These are phyloP conservation scores for Penicillium pulvis DNA, from an alignment of 495 filamentous ascomycete species.

Conservation along the genomic window DNA sequence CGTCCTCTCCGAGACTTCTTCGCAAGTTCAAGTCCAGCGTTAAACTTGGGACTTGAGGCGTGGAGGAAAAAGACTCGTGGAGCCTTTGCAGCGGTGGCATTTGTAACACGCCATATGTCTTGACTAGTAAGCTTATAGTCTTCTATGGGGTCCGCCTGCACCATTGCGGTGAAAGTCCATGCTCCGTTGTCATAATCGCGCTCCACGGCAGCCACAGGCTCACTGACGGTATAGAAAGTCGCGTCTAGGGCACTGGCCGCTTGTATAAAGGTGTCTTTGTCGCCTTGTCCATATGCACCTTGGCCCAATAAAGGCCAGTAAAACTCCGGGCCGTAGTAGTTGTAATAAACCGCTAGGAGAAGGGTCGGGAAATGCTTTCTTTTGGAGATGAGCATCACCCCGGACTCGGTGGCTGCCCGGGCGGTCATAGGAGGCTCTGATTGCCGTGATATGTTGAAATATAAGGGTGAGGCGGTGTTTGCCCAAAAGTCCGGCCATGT, in stretches of 20 bases:
- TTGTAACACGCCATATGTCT: neutral
- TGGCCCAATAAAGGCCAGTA: neutral
- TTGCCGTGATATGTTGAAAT: neutral
- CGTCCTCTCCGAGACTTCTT: neutral
- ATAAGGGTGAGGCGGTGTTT: neutral
- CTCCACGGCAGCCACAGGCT: neutral
- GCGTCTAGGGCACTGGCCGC: neutral
- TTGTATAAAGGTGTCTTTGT: slow-evolving; percentile 1
- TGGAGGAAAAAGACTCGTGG: neutral
- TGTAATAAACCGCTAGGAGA: neutral
- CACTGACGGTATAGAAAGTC: neutral
- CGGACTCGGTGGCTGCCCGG: neutral
- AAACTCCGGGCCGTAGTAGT: neutral
- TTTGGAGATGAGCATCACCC: neutral
- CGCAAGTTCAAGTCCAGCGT: neutral
- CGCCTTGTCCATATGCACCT: neutral
- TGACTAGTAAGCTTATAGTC: neutral
- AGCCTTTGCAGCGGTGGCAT: neutral
- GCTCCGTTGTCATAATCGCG: neutral
- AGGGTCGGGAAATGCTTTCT: neutral
- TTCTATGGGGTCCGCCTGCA: neutral
- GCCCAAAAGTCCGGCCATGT: slow-evolving; percentile 2
- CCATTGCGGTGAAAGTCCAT: neutral
- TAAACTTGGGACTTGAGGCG: slow-evolving; percentile 1
- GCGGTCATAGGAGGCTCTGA: neutral